Conservation (phyloP, 2,329 filamentous ascomycete species). For the Teratosphaeria viscida region DNA sequence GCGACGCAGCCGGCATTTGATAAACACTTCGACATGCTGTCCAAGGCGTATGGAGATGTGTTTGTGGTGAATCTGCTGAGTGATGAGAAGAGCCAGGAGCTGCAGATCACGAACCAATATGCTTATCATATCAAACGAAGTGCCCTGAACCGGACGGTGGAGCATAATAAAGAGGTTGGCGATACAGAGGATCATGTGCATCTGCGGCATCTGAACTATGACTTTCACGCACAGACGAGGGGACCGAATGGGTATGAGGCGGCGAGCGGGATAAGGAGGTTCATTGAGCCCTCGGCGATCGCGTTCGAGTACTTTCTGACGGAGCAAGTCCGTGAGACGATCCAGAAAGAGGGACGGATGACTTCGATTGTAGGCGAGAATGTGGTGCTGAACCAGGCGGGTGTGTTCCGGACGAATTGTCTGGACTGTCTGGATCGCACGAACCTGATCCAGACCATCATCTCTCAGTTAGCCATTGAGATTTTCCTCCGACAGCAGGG, state of each 20-base stretch:
- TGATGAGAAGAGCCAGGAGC: constrained; percentile 74
- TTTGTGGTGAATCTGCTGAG: constrained; percentile 94
- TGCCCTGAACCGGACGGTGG: constrained; percentile 50
- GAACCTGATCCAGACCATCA: constrained; percentile 89
- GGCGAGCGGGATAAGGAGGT: constrained; percentile 69
- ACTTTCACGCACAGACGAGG: constrained; percentile 91
- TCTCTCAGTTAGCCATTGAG: constrained; percentile 87
- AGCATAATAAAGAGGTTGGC: constrained; percentile 36
- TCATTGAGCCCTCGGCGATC: constrained; percentile 69
- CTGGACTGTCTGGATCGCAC: constrained; percentile 92
- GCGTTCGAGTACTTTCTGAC: constrained; percentile 88
- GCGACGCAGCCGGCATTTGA: constrained; percentile 92
- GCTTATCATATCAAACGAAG: constrained; percentile 65
- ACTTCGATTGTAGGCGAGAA: constrained; percentile 22
- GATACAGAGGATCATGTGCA: constrained; percentile 57
- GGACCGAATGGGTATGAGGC: constrained; percentile 81
- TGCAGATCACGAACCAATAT: constrained; percentile 72
- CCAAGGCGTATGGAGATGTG: constrained; percentile 76
- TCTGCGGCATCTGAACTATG: constrained; percentile 75
- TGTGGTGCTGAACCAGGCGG: constrained; percentile 73
- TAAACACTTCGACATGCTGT: constrained; percentile 84
- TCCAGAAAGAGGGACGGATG: constrained; percentile 28
- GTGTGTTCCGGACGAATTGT: constrained; percentile 93
- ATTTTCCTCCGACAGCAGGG: constrained; percentile 66
- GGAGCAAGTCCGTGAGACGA: constrained; percentile 53